Evolutionary conservation across 2,329 filamentous ascomycete species (phyloP).

Genomic region (Didymella arachidicola): DNA sequence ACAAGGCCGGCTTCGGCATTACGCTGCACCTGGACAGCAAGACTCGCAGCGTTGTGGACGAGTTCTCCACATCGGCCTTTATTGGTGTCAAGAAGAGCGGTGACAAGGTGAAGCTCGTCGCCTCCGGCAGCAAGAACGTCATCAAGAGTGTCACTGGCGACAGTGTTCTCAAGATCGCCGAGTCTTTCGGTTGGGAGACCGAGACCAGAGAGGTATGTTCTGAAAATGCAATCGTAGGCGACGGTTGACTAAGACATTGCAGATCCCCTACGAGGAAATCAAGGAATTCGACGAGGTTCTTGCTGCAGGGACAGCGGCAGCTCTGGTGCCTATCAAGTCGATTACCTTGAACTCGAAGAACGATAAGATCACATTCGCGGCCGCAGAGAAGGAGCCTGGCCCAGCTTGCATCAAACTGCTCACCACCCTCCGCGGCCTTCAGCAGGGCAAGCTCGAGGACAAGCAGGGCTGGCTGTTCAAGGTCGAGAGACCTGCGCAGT

Average conservation of each 20-base stretch:
- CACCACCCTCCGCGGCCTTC: constrained; percentile 80
- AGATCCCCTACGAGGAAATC: constrained; percentile 73
- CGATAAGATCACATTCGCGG: constrained; percentile 64
- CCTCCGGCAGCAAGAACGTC: constrained; percentile 87
- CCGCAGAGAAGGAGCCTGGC: constrained; percentile 72
- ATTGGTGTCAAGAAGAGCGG: constrained; percentile 75
- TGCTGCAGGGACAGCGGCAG: constrained; percentile 90
- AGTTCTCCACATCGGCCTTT: constrained; percentile 95
- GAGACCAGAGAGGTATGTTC: constrained; percentile 72
- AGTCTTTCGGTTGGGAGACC: constrained; percentile 81
- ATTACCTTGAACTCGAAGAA: constrained; percentile 74
- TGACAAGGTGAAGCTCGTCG: constrained; percentile 73
- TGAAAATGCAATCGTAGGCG: no score
- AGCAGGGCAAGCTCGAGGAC: constrained; percentile 81
- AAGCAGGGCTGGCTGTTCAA: constrained; percentile 73
- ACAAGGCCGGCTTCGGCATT: constrained; percentile 84
- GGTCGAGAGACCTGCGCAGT: constrained; percentile 53
- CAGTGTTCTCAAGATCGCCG: constrained; percentile 77
- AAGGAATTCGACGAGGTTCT: constrained; percentile 77
- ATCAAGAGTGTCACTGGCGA: constrained; percentile 88
- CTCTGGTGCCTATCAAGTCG: constrained; percentile 88
- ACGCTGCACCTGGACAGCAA: constrained; percentile 91
- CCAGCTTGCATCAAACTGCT: constrained; percentile 76
- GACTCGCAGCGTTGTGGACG: constrained; percentile 84
- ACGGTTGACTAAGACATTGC: constrained; percentile 6